These are phyloP conservation scores for Actinomortierella wolfii DNA, from an alignment of 371 early-diverging fungal species.

Conservation along the genomic window DNA sequence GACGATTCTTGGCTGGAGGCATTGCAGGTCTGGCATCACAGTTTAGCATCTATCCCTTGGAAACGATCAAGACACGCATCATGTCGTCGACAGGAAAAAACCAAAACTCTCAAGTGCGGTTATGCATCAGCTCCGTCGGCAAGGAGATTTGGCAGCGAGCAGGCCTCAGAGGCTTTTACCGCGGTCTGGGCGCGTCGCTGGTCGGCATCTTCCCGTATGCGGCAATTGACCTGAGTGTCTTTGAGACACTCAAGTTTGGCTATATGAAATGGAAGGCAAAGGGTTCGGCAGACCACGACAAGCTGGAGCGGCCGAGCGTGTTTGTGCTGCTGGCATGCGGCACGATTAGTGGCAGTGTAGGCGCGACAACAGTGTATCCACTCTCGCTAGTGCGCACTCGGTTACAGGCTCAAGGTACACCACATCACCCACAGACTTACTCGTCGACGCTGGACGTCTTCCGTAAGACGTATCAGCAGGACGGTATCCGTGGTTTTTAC, in stretches of 20 bases:
- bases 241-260: constrained; percentile 77
- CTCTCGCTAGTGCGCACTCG: constrained; percentile 78
- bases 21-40: constrained; percentile 80
- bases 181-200: constrained; percentile 69
- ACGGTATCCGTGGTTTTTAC: constrained; percentile 64
- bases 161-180: constrained; percentile 75
- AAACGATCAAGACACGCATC: constrained; percentile 78
- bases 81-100: constrained; percentile 62
- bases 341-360: constrained; percentile 73
- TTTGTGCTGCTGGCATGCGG: constrained; percentile 73
- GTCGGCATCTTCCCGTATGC: constrained; percentile 86
- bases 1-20: constrained; percentile 80
- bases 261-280: constrained; percentile 61
- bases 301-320: constrained; percentile 53
- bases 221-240: constrained; percentile 77
- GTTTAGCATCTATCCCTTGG: constrained; percentile 81
- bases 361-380: constrained; percentile 82
- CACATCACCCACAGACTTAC: constrained; percentile 75
- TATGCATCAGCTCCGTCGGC: constrained; percentile 48
- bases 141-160: constrained; percentile 61
- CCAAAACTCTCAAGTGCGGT: background rate
- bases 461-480: constrained; percentile 60
- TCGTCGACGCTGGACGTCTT: constrained; percentile 73
- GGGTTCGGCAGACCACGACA: constrained; percentile 42
- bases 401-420: constrained; percentile 86